Evolutionary conservation across 768 basidiomycete genomes (phyloP).

Genomic region (Hericium coralloides): DNA sequence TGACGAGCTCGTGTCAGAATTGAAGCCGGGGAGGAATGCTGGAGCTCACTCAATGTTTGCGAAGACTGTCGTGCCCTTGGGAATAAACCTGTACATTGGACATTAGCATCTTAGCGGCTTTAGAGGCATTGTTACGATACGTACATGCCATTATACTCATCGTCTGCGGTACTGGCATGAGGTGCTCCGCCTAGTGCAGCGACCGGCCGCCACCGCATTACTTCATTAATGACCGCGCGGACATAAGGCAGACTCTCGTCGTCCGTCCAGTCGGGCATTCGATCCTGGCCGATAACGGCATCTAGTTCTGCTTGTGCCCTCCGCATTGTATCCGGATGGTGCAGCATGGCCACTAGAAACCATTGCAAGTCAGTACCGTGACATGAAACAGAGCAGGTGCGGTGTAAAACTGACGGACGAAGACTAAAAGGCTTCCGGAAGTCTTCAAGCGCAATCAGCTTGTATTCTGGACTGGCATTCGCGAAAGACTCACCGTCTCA

Average conservation of each 20-base stretch:
- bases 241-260: slow-evolving; percentile 10
- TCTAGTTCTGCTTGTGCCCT: slow-evolving; percentile 13
- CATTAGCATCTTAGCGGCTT: not conserved
- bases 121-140: not conserved
- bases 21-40: no score
- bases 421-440: slow-evolving; percentile 22
- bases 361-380: not conserved
- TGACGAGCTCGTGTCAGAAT: slow-evolving; percentile 1
- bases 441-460: slow-evolving; percentile 16
- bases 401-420: slow-evolving; percentile 21
- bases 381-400: not conserved
- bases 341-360: slow-evolving; percentile 18
- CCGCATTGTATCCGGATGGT: slow-evolving; percentile 18
- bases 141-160: slow-evolving; percentile 12
- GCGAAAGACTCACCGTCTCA: slow-evolving; percentile 26
- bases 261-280: slow-evolving; percentile 9
- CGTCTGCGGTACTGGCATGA: slow-evolving; percentile 12
- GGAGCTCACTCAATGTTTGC: slow-evolving; percentile 16
- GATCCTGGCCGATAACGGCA: not conserved
- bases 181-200: slow-evolving; percentile 4
- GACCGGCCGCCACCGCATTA: slow-evolving; percentile 1
- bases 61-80: slow-evolving; percentile 15
- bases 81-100: slow-evolving; percentile 9
- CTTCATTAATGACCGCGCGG: slow-evolving; percentile 9
- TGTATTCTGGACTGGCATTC: not conserved